Base-by-base conservation (phyloP, 306 rosid genomes). In the Cotoneaster glaucophyllus region DNA sequence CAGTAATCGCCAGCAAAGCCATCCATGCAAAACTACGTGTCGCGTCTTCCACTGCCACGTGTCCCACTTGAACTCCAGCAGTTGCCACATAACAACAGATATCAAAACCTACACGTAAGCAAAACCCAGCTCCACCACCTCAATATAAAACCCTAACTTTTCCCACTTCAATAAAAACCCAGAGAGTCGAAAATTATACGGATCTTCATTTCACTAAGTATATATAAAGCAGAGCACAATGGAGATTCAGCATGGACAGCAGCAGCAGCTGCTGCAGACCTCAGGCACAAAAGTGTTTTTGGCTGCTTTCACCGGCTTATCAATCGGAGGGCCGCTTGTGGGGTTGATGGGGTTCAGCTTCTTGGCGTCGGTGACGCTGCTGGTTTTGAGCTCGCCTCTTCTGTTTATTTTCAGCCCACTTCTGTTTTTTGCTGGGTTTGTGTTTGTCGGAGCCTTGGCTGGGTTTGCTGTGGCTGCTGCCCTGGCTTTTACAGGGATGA, bases 261-360 rank as follows among this genome's bases (percentile, higher is more conserved):
- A 8, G 4, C 24, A 21, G 59, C 59, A 19, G 58, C 58, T 11
- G 65, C 53, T 57, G 18, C 77, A 59, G 26, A 54, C 43, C 6
- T 41, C 77, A 25, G 77, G 69, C 43, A 58, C 77, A 54, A 26
- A 15, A n/a, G 43, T 18, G 68, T 0, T 11, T 2, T 22, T 59
- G 54, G 77, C 77, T 18, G 64, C 77, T 37, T 8, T 73, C 29
- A 64, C 24, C 2, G 80, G 74, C 5, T 8, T 74, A 11, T 75
- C 75, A 57, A 75, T 79, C 53, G 78, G 79, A 73, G 79, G 70
- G 22, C 67, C 79, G 3, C 79, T 80, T 59, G 14, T 83, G 52
- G 73, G 64, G 18, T 72, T 73, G 82, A 76, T 76, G 79, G 79
- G 79, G 43, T 74, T 80, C n/a, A 71, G 74, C 65, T 50, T 83